These are phyloP conservation scores for Fusarium sp. DNA, from an alignment of 2,329 filamentous ascomycete species.

Conservation along the genomic window DNA sequence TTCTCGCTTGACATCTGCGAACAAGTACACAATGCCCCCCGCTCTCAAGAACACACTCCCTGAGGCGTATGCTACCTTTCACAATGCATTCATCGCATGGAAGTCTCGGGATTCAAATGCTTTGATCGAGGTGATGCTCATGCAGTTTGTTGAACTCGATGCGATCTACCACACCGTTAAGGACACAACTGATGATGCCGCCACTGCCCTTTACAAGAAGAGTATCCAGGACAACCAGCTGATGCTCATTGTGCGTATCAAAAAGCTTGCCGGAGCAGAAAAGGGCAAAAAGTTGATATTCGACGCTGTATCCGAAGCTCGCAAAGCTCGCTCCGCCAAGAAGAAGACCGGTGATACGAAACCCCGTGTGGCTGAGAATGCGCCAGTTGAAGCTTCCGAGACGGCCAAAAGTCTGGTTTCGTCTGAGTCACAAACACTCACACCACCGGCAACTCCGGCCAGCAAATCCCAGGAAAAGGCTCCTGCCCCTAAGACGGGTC, in stretches of 20 bases:
- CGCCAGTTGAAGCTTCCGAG: slow-evolving; percentile 55
- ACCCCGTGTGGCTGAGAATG: slow-evolving; percentile 72
- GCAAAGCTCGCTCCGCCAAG: slow-evolving; percentile 73
- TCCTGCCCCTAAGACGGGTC: slow-evolving; percentile 56
- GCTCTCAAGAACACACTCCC: slow-evolving; percentile 73
- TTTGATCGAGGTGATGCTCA: slow-evolving; percentile 85
- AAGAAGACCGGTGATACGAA: slow-evolving; percentile 78
- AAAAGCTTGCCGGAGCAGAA: slow-evolving; percentile 79
- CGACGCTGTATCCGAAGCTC: slow-evolving; percentile 79
- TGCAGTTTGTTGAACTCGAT: slow-evolving; percentile 86
- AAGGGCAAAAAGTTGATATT: slow-evolving; percentile 79
- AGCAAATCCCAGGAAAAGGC: slow-evolving; percentile 57
- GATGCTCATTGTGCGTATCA: slow-evolving; percentile 83
- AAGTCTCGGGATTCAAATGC: slow-evolving; percentile 84
- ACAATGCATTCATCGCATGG: slow-evolving; percentile 86
- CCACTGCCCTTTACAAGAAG: slow-evolving; percentile 81
- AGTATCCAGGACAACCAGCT: slow-evolving; percentile 86
- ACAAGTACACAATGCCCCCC: slow-evolving; percentile 75
- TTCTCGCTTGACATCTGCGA: slow-evolving; percentile 73
- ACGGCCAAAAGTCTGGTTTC: slow-evolving; percentile 56
- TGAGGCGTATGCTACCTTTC: slow-evolving; percentile 79
- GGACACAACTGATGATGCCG: slow-evolving; percentile 78
- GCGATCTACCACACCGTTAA: slow-evolving; percentile 88
- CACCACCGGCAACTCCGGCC: slow-evolving; percentile 66
- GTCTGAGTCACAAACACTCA: slow-evolving; percentile 64